Evolutionary conservation across 345 rosid species (phyloP).

Genomic region (Psidium guajava): DNA sequence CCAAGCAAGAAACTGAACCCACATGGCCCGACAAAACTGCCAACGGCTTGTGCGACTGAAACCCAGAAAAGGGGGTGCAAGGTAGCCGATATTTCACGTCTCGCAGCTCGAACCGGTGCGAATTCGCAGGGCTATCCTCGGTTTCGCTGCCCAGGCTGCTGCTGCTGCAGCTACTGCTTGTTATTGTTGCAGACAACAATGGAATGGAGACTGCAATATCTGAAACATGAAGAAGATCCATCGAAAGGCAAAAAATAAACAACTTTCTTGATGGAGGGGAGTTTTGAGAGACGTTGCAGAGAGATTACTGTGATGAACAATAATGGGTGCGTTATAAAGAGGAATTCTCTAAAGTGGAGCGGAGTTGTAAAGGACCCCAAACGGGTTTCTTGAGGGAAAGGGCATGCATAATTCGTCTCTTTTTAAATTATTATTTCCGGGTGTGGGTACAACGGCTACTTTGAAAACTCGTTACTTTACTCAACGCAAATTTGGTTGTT

Average conservation of each 20-base stretch:
- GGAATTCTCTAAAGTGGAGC: background rate
- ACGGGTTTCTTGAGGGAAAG: background rate
- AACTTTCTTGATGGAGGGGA: background rate
- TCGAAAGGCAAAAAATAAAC: background rate
- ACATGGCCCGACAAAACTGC: conserved; percentile 73
- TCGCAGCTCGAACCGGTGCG: conserved; percentile 26
- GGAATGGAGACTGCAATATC: conserved; percentile 39
- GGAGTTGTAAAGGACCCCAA: background rate
- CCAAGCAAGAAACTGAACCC: conserved; percentile 81
- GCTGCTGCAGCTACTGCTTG: conserved; percentile 19
- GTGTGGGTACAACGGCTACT: background rate
- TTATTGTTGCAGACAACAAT: conserved; percentile 24
- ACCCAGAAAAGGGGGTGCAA: conserved; percentile 21
- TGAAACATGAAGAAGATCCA: background rate
- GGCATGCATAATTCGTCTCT: background rate
- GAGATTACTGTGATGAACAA: background rate
- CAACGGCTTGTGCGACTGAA: conserved; percentile 31
- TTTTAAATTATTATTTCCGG: background rate
- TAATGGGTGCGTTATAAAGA: background rate
- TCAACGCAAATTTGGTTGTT: background rate
- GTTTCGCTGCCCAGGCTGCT: conserved; percentile 29
- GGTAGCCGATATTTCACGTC: conserved; percentile 8
- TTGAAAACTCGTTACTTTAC: background rate
- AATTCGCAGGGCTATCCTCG: conserved; percentile 38
- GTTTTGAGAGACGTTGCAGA: background rate